Conservation (phyloP, 1,284 basidiomycete species). For the Anthracocystis setariae region DNA sequence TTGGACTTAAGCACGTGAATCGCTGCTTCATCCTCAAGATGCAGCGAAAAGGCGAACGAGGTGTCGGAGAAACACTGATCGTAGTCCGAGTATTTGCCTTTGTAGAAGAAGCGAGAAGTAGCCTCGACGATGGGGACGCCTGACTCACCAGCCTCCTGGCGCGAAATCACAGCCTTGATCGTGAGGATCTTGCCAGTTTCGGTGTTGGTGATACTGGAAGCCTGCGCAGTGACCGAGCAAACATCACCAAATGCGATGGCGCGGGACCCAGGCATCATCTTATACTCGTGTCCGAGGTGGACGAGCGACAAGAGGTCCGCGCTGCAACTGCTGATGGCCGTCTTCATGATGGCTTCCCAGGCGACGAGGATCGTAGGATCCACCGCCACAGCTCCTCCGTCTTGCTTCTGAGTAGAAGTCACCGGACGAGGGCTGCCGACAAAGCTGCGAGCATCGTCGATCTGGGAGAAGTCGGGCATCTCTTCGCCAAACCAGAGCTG, state of each 20-base stretch:
- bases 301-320: conserved; percentile 83
- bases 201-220: conserved; percentile 87
- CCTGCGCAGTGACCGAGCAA: conserved; percentile 87
- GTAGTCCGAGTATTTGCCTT: too few relatives aligned
- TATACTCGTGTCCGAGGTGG: conserved; percentile 96
- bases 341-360: conserved; percentile 73
- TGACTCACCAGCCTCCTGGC: conserved; percentile 74
- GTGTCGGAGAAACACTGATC: too few relatives aligned
- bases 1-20: too few relatives aligned
- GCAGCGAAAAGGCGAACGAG: too few relatives aligned
- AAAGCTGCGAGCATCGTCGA: too few relatives aligned
- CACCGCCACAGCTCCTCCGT: conserved; percentile 95
- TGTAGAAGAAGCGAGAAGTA: too few relatives aligned
- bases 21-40: too few relatives aligned
- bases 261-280: conserved; percentile 79
- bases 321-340: conserved; percentile 59
- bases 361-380: conserved; percentile 98
- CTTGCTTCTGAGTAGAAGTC: too few relatives aligned
- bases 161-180: conserved; percentile 52
- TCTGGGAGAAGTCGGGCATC: conserved; percentile 80
- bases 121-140: conserved; percentile 84
- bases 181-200: conserved; percentile 80
- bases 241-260: conserved; percentile 85
- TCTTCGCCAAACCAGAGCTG: conserved; percentile 63
- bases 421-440: too few relatives aligned